Base-by-base conservation (phyloP, 495 filamentous ascomycete species). In the Achaetomiella virescens region DNA sequence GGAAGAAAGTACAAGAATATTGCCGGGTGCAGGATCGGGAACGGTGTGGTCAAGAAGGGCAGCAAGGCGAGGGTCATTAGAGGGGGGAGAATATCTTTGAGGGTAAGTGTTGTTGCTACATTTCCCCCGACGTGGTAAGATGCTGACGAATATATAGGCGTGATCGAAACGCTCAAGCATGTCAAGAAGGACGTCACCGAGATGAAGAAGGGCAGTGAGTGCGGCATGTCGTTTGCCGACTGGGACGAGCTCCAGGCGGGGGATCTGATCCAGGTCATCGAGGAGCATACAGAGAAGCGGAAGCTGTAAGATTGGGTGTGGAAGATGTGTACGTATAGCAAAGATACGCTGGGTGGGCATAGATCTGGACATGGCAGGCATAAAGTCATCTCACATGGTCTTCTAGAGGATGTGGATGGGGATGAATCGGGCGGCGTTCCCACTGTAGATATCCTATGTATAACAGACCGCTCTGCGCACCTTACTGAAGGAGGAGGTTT, bases 141-240 rank as follows among this genome's bases (percentile, higher is more conserved):
- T 47, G 48, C 61, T 65, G 52, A 65, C 38, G 9, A 33, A 33
- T 29, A 17, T 4, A 33, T 45, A 95, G 91, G 91, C 52, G 74
- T 77, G 9, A 77, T 97, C 14, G 75, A 81, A 18, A 88, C 87
- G 2, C 81, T 99, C 29, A 97, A 93, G 75, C 87, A 92, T 61
- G 81, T 87, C 66, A 95, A 97, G 79, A 93, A 95, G 61, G 89
- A 96, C 64, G 85, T 91, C 7, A 74, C 75, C 8, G 88, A 95
- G 64, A 91, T 92, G 83, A 85, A 83, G 62, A 97, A 95, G 76
- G 91, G 89, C 38, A 83, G 76, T 40, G 95, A 99, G 68, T 99
- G 95, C 63, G 95, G 95, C 48, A 86, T 99, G 56, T 82, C 79
- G 36, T 96, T 99, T 63, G 81, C 86, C 8, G 77, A 73, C 36